A percentile compares a stretch with the other conserved stretches of the same genome.
Evolutionary conservation across 176 grass and related monocot genomes (phyloP).

Genomic region (Cenchrus fungigraminus): DNA sequence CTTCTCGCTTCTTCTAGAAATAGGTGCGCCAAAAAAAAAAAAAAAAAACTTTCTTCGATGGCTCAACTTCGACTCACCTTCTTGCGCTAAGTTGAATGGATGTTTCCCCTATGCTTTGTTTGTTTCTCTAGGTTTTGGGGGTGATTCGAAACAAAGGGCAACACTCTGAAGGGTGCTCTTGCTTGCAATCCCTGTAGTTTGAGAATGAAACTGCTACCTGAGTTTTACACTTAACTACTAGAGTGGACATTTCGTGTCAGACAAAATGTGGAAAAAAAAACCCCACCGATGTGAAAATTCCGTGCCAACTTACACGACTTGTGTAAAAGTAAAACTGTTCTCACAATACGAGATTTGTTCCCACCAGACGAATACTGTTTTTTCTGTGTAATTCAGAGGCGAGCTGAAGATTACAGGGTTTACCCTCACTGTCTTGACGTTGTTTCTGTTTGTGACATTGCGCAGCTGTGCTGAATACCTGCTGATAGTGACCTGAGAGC

Average conservation of each 20-base stretch:
- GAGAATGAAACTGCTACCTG: not conserved
- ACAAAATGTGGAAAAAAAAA: not conserved
- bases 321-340: not conserved
- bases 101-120: not conserved
- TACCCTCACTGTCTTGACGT: not conserved
- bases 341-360: not conserved
- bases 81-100: not conserved
- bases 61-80: not conserved
- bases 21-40: not conserved
- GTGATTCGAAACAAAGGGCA: not conserved
- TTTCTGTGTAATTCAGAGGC: not conserved
- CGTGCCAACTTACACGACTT: not conserved
- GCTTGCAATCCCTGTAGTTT: not conserved
- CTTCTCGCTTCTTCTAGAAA: not conserved
- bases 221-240: not conserved
- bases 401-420: not conserved
- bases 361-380: not conserved
- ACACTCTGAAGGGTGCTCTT: not conserved
- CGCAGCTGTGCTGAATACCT: not conserved
- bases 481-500: not conserved
- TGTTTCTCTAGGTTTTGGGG: too few relatives aligned
- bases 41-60: not conserved
- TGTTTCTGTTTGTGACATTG: not conserved
- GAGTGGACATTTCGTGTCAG: not conserved
- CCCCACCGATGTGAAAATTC: not conserved